phyloP scores from a whole-genome alignment of 225 moss, liverwort and hornwort genomes.

The Straminergon stramineum region DNA sequence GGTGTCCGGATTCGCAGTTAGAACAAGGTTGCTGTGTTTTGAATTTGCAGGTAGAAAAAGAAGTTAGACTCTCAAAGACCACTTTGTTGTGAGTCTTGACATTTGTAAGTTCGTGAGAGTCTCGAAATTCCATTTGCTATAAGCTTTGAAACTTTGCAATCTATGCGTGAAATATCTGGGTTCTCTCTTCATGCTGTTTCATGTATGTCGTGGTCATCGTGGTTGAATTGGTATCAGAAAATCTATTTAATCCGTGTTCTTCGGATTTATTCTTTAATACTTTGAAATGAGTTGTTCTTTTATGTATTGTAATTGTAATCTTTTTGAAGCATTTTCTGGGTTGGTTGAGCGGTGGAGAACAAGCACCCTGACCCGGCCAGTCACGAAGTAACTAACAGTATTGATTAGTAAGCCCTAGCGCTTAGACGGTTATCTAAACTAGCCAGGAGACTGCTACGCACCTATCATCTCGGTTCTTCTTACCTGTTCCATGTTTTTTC shows the following conservation, averaged over 20 bases:
- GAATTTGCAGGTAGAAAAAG: background rate
- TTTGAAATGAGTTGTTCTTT: background rate
- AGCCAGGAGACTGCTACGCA: background rate
- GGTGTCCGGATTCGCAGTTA: background rate
- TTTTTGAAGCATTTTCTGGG: background rate
- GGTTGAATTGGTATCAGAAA: background rate
- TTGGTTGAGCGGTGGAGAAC: background rate
- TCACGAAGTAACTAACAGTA: background rate
- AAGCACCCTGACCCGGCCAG: background rate
- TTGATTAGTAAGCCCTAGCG: background rate
- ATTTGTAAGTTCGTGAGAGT: background rate
- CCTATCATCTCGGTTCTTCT: background rate
- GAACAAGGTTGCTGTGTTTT: background rate
- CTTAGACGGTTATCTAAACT: background rate
- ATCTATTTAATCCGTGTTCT: background rate
- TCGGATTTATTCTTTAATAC: background rate
- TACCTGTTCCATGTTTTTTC: background rate
- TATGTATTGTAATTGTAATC: background rate
- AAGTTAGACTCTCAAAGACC: background rate
- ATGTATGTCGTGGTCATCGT: background rate
- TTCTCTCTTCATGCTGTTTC: background rate
- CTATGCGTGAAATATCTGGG: background rate
- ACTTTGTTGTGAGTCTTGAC: background rate
- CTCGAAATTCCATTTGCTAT: background rate
- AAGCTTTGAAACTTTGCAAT: background rate